Evolutionary conservation across 805 yeast species (phyloP), one percentile per base, ranked within the genome.

Genomic region (Wickerhamomyces tratensis): DNA sequence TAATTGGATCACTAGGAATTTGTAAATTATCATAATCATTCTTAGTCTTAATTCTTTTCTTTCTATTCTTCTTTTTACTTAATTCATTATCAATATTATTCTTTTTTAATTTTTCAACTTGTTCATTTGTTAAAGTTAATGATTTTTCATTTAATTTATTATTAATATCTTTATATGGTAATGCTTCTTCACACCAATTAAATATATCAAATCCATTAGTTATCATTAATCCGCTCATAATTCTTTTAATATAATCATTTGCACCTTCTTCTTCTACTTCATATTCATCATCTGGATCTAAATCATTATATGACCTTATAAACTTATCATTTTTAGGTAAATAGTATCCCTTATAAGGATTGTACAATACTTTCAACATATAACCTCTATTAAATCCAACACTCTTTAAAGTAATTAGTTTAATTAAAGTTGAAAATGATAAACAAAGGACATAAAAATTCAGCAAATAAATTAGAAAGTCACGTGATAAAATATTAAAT

Each of bases 181-280:
- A 44, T 57, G 35, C 40, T 35, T 46, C 39, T 30, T 36, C 41
- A 41, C 49, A 49, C 71, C 74, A 68, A n/a, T 58, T 49, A 20
- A 72, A 54, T 35, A 51, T 61, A 43, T 70, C 74, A 48, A 72
- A 67, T 12, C 77, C 78, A 49, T 63, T 62, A 2, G 65, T 59
- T 7, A 49, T 15, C 12, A 41, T 13, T 11, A 37, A 35, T 4
- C 38, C 39, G 36, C 5, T 36, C 40, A 2, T 36, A 13, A 3
- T 40, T 43, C 1, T 37, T 42, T 6, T 36, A 4, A 20, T 40
- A 25, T 14, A 40, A 29, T 29, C 11, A 9, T 11, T 29, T 29
- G 5, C 11, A 9, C 11, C 11, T 9, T 29, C 31, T 11, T 29
- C 31, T 9, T 29, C 31, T 29, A 4, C 31, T 9, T 29, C 31